phyloP scores from a whole-genome alignment of 331 rosid genomes.

The Stylosanthes scabra region DNA sequence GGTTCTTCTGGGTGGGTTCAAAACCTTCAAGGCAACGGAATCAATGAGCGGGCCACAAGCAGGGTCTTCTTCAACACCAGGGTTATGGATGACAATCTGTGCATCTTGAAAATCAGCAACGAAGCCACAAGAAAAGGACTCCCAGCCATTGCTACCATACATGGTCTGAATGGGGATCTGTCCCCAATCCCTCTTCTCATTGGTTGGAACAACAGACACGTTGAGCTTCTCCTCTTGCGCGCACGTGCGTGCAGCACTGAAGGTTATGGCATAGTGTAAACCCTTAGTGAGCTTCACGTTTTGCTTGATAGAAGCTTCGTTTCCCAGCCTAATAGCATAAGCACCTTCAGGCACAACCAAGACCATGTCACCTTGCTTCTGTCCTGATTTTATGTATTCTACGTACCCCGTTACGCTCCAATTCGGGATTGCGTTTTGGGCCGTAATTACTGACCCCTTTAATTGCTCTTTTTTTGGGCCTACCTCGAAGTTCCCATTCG shows the following conservation, averaged over 20 bases:
- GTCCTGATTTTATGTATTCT: slow-evolving; percentile 81
- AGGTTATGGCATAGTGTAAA: slow-evolving; percentile 60
- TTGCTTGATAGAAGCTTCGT: slow-evolving; percentile 68
- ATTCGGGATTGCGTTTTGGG: slow-evolving; percentile 52
- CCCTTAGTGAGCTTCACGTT: slow-evolving; percentile 54
- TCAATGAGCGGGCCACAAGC: slow-evolving; percentile 89
- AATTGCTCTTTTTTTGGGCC: slow-evolving; percentile 65
- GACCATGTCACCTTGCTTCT: slow-evolving; percentile 83
- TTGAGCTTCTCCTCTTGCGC: slow-evolving; percentile 78
- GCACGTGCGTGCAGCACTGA: slow-evolving; percentile 76
- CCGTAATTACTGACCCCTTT: slow-evolving; percentile 59
- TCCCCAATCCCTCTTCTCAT: slow-evolving; percentile 59
- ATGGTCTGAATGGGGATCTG: slow-evolving; percentile 75
- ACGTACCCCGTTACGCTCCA: slow-evolving; percentile 72
- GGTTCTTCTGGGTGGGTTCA: slow-evolving; percentile 63
- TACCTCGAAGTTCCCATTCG: slow-evolving; percentile 68
- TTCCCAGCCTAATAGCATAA: slow-evolving; percentile 67
- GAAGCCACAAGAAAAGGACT: slow-evolving; percentile 72
- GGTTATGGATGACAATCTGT: slow-evolving; percentile 64
- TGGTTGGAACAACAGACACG: slow-evolving; percentile 55
- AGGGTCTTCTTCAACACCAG: slow-evolving; percentile 70
- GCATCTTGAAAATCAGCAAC: slow-evolving; percentile 48
- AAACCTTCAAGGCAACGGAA: slow-evolving; percentile 64
- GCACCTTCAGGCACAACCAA: slow-evolving; percentile 67
- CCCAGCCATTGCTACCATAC: slow-evolving; percentile 86